phyloP scores from a whole-genome alignment of 352 stramenopile species.

The Pythium aristosporum region DNA sequence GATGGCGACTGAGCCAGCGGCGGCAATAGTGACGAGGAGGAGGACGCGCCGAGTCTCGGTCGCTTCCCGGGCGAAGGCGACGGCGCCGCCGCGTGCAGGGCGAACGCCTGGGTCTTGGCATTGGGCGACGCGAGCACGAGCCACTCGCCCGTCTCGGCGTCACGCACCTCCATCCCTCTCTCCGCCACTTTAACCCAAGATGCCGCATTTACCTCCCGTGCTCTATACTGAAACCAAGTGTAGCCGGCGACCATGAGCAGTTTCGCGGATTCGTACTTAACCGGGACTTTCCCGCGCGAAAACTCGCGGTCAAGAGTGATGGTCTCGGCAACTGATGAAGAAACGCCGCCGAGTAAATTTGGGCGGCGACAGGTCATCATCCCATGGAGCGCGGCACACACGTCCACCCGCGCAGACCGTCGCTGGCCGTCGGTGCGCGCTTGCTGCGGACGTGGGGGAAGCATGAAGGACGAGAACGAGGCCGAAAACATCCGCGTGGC shows the following conservation, averaged over 20 bases:
- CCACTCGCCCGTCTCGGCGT: conserved; percentile 64
- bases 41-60: conserved; percentile 2
- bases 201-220: neutral
- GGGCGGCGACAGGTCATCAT: neutral
- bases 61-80: conserved; percentile 8
- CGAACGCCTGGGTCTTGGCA: neutral
- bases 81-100: neutral
- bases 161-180: conserved; percentile 36
- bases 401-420: too few relatives aligned
- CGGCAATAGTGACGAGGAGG: conserved; percentile 6
- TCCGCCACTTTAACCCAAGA: neutral
- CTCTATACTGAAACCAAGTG: conserved; percentile 14
- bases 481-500: conserved; percentile 91
- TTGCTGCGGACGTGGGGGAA: too few relatives aligned
- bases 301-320: conserved; percentile 8
- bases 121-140: conserved; percentile 31
- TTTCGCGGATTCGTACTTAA: conserved; percentile 25
- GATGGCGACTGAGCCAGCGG: conserved; percentile 5
- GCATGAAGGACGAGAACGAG: conserved; percentile 79
- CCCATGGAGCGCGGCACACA: neutral
- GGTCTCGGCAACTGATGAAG: conserved; percentile 6
- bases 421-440: too few relatives aligned
- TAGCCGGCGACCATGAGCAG: neutral
- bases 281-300: conserved; percentile 7
- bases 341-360: conserved; percentile 11